Base-by-base conservation (phyloP, 1,139 yeast species). In the Scheffersomyces quercinus region DNA sequence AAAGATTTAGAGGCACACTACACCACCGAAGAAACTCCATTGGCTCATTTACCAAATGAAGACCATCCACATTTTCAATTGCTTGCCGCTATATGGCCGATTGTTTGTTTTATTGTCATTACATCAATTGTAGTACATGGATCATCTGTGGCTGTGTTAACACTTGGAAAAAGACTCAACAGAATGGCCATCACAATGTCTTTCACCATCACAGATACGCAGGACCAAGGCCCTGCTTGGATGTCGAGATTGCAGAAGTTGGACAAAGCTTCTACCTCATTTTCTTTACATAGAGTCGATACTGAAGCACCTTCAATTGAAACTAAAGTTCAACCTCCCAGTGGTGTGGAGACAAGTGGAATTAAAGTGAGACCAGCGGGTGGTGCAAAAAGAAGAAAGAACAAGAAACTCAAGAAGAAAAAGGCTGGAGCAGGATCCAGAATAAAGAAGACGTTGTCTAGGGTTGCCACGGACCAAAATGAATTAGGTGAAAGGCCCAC, bases 71-170 rank as follows among this genome's bases (percentile, higher is more conserved):
- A 87, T 60, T 85, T 84, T 64, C 88, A 79, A 56, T 68, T 90
- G 35, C 77, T 93, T 39, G 83, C 88, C 2, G 67, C 81, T 4
- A 77, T 93, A 40, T 93, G 99, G 98, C 99, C 99, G 1, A 77
- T 89, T 7, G 88, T 87, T 1, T 83, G 93, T 36, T 93, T 93
- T 57, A 69, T 93, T 48, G 89, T 93, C 32, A 74, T 93, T 9
- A 79, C 95, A 0, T 90, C 97, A 2, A 93, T 93, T 55, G 71
- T 90, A 26, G 96, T 93, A 28, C 99, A 93, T 67, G 99, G 99
- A 11, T 91, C 98, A 0, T 90, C 97, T 0, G 96, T 93, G 37
- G 99, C 99, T 0, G 97, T 91, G 5, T 79, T 90, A 52, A 84
- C 95, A 0, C 75, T 93, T 41, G 98, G 98, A 41, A 87, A 84